Conservation (phyloP, 1,284 basidiomycete species). For the Albatrellus sp. region DNA sequence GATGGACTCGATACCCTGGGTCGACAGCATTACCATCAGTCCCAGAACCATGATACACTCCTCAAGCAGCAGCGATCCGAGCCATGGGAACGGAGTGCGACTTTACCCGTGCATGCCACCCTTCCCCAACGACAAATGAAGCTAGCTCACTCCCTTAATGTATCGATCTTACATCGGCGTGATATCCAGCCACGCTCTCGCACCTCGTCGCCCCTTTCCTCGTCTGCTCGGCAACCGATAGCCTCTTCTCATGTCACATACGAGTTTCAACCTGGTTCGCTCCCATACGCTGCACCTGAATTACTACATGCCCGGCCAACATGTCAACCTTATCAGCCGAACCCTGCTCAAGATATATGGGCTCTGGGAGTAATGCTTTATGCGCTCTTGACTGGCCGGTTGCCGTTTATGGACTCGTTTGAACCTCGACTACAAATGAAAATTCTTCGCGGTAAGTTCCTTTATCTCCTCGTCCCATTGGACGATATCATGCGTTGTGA, state of each 20-base stretch:
- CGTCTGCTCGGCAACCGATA: conserved; percentile 16
- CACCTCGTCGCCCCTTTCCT: conserved; percentile 39
- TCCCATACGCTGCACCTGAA: conserved; percentile 84
- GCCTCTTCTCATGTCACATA: conserved; percentile 19
- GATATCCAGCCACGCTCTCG: conserved; percentile 38
- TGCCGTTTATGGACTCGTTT: conserved; percentile 81
- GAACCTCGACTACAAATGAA: conserved; percentile 87
- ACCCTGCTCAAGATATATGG: conserved; percentile 87
- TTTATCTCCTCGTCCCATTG: background rate
- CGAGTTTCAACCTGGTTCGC: conserved; percentile 67
- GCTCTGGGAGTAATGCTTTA: conserved; percentile 84
- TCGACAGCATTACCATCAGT: conserved; percentile 11
- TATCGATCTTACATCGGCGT: conserved; percentile 12
- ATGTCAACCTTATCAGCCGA: conserved; percentile 21
- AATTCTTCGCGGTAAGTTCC: conserved; percentile 65
- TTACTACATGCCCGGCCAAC: conserved; percentile 35
- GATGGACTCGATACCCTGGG: conserved; percentile 36
- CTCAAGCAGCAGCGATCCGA: conserved; percentile 9
- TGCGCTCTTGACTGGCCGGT: conserved; percentile 63
- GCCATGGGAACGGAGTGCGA: conserved; percentile 10
- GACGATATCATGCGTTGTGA: too few species aligned
- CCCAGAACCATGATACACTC: background rate
- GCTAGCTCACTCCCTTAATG: too few species aligned
- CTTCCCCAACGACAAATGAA: conserved; percentile 11
- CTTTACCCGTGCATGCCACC: conserved; percentile 22